Evolutionary conservation across 495 filamentous ascomycete genomes (phyloP).

Genomic region (Penicillium daleae): DNA sequence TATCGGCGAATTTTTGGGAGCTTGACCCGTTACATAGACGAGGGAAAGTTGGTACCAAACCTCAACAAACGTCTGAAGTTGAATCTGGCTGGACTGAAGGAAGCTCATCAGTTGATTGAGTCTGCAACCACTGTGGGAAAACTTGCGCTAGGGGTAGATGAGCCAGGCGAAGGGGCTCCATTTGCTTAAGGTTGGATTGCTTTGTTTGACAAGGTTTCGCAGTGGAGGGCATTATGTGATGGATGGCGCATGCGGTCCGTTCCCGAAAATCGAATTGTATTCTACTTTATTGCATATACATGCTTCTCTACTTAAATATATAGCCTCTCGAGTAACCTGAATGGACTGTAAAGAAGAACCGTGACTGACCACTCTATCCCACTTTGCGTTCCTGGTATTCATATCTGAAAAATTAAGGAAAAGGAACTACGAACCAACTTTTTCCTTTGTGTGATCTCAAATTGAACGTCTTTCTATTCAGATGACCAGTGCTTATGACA

Average conservation of each 20-base stretch:
- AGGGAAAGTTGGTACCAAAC: slow-evolving; percentile 2
- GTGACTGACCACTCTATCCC: too few relatives aligned
- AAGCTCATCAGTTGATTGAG: slow-evolving; percentile 9
- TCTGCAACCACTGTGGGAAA: slow-evolving; percentile 4
- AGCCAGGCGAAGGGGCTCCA: not conserved
- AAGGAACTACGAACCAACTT: too few relatives aligned
- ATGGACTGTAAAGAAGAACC: too few relatives aligned
- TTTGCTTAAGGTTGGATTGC: not conserved
- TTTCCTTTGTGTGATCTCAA: too few relatives aligned
- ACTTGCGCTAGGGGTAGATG: not conserved
- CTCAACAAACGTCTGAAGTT: slow-evolving; percentile 4
- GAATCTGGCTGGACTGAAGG: slow-evolving; percentile 7
- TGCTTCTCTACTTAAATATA: too few relatives aligned
- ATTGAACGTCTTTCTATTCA: too few relatives aligned
- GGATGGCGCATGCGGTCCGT: not conserved
- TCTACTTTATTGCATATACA: too few relatives aligned
- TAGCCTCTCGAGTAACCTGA: too few relatives aligned
- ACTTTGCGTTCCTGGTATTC: too few relatives aligned
- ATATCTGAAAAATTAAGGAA: too few relatives aligned
- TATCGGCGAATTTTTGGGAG: slow-evolving; percentile 1
- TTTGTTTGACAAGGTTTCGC: not conserved
- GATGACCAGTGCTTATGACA: too few relatives aligned
- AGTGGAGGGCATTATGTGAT: not conserved
- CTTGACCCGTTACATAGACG: slow-evolving; percentile 3
- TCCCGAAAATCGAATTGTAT: too few relatives aligned